Base-by-base conservation (phyloP, 371 early-diverging fungal species). In the Syncephalis plumigaleata region DNA sequence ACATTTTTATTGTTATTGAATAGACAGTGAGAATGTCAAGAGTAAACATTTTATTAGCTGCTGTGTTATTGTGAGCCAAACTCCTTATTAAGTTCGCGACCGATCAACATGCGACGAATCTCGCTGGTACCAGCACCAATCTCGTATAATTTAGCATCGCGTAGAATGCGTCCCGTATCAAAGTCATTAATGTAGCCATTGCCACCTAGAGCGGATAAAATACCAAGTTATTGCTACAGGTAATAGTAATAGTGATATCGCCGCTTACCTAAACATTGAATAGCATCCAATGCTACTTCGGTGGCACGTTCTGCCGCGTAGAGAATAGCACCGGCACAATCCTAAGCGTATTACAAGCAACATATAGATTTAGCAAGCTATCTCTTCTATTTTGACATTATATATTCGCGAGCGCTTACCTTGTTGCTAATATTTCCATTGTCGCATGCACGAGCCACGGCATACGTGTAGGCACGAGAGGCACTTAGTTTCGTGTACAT, bases 121-220 rank as follows among this genome's bases (percentile, higher is more conserved):
- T 96, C 97, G 51, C 84, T 84, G 18, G 97, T 96, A 42, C 97
- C 97, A 24, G 97, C 96, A 45, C 96, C 96, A 61, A 96, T 96
- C 65, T 96, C 97, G 60, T 96, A 96, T 13, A 96, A 69, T 65
- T 94, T 96, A 22, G 94, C 93, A 61, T 96, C 97, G 36, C 97
- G 75, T 48, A 96, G 61, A 43, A 94, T 70, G 25, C 97, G 77
- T n/a, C 93, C 93, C 2, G 89, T 81, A 2, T 84, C 81, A 60
- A 77, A 93, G 42, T 96, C 97, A 55, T 90, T 92, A 52, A 90
- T 92, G 58, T 88, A 96, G 0, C 97, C 97, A 61, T 91, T 94
- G 16, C 94, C 95, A 25, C 91, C 78, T 31, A 31, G 11, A 31
- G 24, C 91, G 76, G 51, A 40, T 9, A 20, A 27, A n/a, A n/a